phyloP scores from a whole-genome alignment of 345 rosid species.

The Boechera divaricarpa region DNA sequence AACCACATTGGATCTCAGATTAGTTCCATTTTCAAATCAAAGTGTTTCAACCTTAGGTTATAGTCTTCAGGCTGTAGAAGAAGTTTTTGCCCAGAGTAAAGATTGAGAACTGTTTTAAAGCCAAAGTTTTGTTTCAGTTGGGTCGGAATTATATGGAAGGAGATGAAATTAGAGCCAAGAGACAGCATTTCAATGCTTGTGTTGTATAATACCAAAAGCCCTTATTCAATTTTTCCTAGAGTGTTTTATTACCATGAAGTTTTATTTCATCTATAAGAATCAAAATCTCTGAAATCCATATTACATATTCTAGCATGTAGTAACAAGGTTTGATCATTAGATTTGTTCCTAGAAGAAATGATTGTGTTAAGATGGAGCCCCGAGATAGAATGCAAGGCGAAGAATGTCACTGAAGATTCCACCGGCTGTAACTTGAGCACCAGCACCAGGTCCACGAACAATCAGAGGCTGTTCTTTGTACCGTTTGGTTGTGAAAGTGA shows the following conservation, averaged over 20 bases:
- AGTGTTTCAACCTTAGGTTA: not conserved
- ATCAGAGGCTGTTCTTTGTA: constrained; percentile 90
- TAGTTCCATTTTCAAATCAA: not conserved
- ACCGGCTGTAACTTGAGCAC: constrained; percentile 98
- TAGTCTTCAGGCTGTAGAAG: constrained; percentile 11
- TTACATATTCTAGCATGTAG: constrained; percentile 26
- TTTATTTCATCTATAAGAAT: constrained; percentile 32
- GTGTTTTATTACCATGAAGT: not conserved
- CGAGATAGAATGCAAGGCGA: constrained; percentile 91
- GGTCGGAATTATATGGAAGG: not conserved
- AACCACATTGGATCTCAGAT: constrained; percentile 1
- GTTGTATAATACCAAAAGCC: no score
- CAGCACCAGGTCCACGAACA: constrained; percentile 98
- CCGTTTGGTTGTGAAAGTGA: constrained; percentile 91
- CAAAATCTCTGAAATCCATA: constrained; percentile 10
- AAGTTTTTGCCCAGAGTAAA: constrained; percentile 13
- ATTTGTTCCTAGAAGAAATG: constrained; percentile 27
- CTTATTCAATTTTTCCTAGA: no score
- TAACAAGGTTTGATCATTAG: constrained; percentile 1
- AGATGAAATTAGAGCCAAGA: not conserved
- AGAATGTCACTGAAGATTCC: constrained; percentile 92
- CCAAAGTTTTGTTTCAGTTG: constrained; percentile 15
- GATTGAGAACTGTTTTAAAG: constrained; percentile 8
- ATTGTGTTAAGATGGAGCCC: constrained; percentile 78
- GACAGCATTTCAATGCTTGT: not conserved